Conservation (phyloP, 1,284 basidiomycete genomes). For the Rhodotorula sp. region DNA sequence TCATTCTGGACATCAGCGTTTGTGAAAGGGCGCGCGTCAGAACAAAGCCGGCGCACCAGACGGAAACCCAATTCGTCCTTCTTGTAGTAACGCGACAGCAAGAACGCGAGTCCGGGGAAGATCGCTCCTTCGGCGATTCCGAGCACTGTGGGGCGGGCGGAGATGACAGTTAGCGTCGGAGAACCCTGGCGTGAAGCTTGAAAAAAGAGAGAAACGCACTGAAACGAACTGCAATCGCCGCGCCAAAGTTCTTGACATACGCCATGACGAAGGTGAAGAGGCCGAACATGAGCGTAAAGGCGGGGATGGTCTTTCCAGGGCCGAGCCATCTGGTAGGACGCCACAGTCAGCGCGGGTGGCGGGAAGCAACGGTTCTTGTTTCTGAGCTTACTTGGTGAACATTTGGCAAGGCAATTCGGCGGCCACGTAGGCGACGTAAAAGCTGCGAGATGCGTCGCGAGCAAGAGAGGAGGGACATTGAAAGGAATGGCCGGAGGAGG, state of each 20-base stretch:
- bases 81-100: constrained; percentile 30
- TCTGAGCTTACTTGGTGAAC: constrained; percentile 53
- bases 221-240: constrained; percentile 46
- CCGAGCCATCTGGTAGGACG: constrained; percentile 45
- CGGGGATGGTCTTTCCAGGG: constrained; percentile 49
- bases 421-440: constrained; percentile 58
- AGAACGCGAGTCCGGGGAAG: constrained; percentile 22
- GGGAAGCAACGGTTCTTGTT: no score
- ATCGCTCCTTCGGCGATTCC: constrained; percentile 46
- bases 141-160: not conserved
- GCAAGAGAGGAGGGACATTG: not conserved
- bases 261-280: constrained; percentile 39
- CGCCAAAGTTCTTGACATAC: constrained; percentile 39
- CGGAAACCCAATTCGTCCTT: constrained; percentile 48
- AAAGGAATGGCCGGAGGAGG: not conserved
- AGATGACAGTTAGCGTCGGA: not conserved
- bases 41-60: no score
- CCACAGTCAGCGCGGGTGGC: not conserved
- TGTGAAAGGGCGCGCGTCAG: no score
- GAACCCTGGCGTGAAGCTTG: not conserved
- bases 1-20: no score
- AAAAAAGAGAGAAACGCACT: not conserved
- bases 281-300: constrained; percentile 39
- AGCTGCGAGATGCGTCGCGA: not conserved
- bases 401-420: constrained; percentile 62